phyloP scores from a whole-genome alignment of 306 rosid species.

The Cercis canadensis region DNA sequence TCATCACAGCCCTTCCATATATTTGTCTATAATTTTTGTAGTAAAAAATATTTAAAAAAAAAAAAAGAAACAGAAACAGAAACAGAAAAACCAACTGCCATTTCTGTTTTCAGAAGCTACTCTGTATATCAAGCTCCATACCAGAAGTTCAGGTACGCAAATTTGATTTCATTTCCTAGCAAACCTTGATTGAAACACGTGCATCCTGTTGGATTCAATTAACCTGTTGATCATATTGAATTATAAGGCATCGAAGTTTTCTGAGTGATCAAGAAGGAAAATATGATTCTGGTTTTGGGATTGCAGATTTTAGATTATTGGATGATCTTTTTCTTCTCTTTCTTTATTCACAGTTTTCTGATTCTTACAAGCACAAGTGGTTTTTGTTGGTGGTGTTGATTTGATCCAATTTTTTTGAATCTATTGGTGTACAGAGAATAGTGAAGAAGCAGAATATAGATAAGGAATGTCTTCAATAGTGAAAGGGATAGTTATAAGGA shows the following conservation, averaged over 20 bases:
- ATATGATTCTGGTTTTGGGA: not conserved
- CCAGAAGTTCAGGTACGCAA: conserved; percentile 46
- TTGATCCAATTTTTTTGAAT: no score
- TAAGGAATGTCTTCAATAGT: conserved; percentile 56
- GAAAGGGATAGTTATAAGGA: conserved; percentile 65
- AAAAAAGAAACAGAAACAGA: conserved; percentile 4
- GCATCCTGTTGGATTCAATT: not conserved
- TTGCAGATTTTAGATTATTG: not conserved
- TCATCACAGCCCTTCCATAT: no score
- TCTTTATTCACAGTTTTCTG: no score
- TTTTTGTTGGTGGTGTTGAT: not conserved
- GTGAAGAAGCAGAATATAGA: not conserved
- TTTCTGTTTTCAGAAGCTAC: conserved; percentile 37
- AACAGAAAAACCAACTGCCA: conserved; percentile 37
- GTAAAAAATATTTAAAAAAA: not conserved
- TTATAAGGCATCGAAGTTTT: not conserved
- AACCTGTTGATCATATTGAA: no score
- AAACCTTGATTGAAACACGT: not conserved
- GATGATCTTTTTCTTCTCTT: not conserved
- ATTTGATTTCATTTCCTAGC: not conserved
- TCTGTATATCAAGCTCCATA: conserved; percentile 26
- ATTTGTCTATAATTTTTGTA: conserved; percentile 5
- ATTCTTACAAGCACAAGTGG: no score
- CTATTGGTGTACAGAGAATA: no score
- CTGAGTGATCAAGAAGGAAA: conserved; percentile 16